Conservation (phyloP, 2,329 filamentous ascomycete genomes). For the Phialophora tarda region DNA sequence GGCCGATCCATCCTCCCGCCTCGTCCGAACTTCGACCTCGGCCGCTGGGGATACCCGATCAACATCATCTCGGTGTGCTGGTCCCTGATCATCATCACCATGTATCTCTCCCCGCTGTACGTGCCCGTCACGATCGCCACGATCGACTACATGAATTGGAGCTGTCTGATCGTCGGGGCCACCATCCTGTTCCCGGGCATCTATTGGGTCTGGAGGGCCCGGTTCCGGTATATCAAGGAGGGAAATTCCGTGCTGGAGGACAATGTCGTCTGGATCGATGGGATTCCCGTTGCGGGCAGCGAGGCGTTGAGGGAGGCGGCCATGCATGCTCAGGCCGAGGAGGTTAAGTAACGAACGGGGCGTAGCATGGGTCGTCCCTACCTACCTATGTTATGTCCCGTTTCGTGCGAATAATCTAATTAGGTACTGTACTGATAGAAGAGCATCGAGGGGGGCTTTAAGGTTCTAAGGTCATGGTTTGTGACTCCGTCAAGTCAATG, state of each 20-base stretch:
- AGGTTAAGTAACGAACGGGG: background rate
- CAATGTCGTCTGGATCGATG: conserved; percentile 30
- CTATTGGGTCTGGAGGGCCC: conserved; percentile 35
- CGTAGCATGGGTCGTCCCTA: no score
- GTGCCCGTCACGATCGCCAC: conserved; percentile 34
- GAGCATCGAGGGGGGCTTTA: no score
- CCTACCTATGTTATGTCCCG: no score
- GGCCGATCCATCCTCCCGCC: conserved; percentile 33
- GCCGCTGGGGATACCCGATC: conserved; percentile 31
- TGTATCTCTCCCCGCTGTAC: conserved; percentile 34
- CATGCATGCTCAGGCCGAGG: background rate
- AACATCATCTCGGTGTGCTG: conserved; percentile 35
- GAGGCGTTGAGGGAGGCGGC: conserved; percentile 23
- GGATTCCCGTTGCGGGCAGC: conserved; percentile 19
- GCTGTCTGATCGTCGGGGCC: conserved; percentile 32
- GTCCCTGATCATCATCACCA: conserved; percentile 31
- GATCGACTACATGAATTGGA: conserved; percentile 37
- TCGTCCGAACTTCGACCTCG: conserved; percentile 33
- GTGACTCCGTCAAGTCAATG: no score
- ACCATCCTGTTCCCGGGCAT: conserved; percentile 33
- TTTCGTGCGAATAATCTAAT: no score
- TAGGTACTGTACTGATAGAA: no score
- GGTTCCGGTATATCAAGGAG: conserved; percentile 30
- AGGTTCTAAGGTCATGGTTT: no score
- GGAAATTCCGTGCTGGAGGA: conserved; percentile 28